A percentile compares a stretch with the other conserved stretches of the same genome.
Conservation (phyloP, 805 yeast genomes). For the Metschnikowia noctiluminum region DNA sequence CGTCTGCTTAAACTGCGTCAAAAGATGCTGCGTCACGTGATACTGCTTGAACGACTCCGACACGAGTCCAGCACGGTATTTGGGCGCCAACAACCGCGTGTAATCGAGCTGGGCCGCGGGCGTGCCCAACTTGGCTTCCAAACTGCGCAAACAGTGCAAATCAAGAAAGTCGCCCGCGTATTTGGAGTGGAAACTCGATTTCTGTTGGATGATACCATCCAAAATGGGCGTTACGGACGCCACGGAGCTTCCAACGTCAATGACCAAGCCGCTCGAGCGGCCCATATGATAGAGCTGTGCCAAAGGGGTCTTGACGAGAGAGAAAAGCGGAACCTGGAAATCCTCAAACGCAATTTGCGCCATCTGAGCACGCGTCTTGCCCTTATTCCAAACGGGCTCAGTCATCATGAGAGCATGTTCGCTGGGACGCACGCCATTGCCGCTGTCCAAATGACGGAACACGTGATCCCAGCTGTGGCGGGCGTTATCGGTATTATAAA, state of each 20-base stretch:
- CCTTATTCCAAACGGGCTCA: conserved; percentile 69
- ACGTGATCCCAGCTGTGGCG: conserved; percentile 66
- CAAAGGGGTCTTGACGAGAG: conserved; percentile 71
- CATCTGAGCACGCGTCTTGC: conserved; percentile 52
- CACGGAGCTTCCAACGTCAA: conserved; percentile 73
- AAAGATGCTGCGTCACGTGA: conserved; percentile 32
- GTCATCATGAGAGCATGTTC: conserved; percentile 67
- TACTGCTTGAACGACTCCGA: conserved; percentile 33
- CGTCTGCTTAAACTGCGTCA: conserved; percentile 35
- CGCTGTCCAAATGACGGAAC: conserved; percentile 45
- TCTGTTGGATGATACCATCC: conserved; percentile 68
- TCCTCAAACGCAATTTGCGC: conserved; percentile 74
- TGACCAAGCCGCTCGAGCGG: conserved; percentile 70
- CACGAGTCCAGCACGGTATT: conserved; percentile 2
- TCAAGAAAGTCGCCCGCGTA: conserved; percentile 85
- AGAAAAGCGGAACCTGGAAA: conserved; percentile 71
- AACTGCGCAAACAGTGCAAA: conserved; percentile 52
- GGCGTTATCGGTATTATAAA: conserved; percentile 72
- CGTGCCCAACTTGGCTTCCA: conserved; percentile 30
- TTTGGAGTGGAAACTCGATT: conserved; percentile 62
- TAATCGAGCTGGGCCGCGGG: conserved; percentile 13
- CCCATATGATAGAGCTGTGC: conserved; percentile 79
- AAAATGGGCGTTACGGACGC: conserved; percentile 72
- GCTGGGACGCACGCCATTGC: conserved; percentile 41
- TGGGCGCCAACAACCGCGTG: conserved; percentile 15